Evolutionary conservation across 441 rosid genomes (phyloP), one percentile per base, ranked within the genome.

Genomic region (Gossypium gossypioides): DNA sequence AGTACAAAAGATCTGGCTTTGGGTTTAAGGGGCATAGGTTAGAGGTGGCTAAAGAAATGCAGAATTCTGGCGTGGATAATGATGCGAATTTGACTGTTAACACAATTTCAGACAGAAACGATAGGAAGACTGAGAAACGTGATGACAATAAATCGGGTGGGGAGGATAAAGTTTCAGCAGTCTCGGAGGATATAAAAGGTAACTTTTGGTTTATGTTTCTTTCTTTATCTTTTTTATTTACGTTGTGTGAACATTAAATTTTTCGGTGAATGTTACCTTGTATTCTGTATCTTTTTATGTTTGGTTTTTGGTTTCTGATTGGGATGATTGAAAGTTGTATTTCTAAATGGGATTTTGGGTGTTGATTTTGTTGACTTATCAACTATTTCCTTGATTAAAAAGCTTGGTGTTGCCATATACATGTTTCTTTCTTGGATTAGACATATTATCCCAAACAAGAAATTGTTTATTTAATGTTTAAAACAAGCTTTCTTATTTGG

Each of bases 131-230:
- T 74, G 85, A 82, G 77, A 76, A 71, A 65, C 34, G 54, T 4
- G 84, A 63, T 51, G 88, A 81, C 64, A 72, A 74, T 69, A 84
- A 84, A 76, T 58, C 80, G n/a, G 78, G 48, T 27, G 77, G 71
- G 65, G 84, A 78, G 57, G 81, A 80, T 46, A 78, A 83, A 68
- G 70, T 65, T 15, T 76, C 65, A 7, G 68, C 66, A 46, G 25
- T 64, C 52, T 48, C 75, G 29, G 86, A 81, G 65, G 86, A 87
- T 52, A 78, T 78, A 76, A 86, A 73, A 84, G 96, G 93, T 86
- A 50, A 75, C 15, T 29, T 70, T 73, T 68, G 22, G 19, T 27
- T 65, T 50, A 15, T 72, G 15, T 69, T 70, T 32, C 37, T 32
- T 32, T 32, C 37, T 32, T 32, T 32, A 32, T 32, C 37, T 32